Evolutionary conservation across 202 grass and related monocot genomes (phyloP).

Genomic region (Alloteropsis angusta): DNA sequence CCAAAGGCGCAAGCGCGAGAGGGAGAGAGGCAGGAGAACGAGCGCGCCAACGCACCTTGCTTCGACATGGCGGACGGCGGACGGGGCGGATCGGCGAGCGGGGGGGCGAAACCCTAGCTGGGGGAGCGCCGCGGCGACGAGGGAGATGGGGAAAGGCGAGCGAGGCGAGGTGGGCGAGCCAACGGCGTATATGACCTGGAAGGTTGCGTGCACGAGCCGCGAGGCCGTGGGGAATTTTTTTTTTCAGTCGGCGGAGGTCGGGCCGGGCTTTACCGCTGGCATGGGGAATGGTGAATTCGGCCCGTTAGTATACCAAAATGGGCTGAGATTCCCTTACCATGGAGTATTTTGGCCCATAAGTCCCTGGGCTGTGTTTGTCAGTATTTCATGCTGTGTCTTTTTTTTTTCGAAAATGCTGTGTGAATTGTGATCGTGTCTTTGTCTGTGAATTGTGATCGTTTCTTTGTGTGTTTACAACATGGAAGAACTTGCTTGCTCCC

Average conservation of each 20-base stretch:
- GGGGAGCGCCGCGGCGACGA: constrained; percentile 8
- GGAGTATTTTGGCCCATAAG: background rate
- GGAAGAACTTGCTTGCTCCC: background rate
- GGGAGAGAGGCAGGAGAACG: no score
- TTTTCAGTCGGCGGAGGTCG: background rate
- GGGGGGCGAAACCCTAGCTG: constrained; percentile 22
- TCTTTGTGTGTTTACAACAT: background rate
- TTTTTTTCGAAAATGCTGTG: no score
- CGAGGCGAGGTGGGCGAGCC: background rate
- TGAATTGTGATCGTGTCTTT: no score
- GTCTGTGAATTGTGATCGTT: no score
- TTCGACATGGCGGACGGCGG: constrained; percentile 38
- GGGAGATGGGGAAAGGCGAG: background rate
- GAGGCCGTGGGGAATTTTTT: constrained; percentile 2
- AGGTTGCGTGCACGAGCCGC: background rate
- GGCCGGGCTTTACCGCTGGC: background rate
- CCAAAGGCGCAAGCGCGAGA: background rate
- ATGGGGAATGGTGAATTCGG: background rate
- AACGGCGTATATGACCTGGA: background rate
- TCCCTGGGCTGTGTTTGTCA: no score
- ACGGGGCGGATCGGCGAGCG: background rate
- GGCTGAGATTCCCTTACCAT: background rate
- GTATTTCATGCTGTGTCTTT: no score
- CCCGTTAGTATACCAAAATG: background rate
- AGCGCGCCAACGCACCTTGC: constrained; percentile 21